phyloP scores from a whole-genome alignment of 495 filamentous ascomycete species.

The Aspergillus sparsus region DNA sequence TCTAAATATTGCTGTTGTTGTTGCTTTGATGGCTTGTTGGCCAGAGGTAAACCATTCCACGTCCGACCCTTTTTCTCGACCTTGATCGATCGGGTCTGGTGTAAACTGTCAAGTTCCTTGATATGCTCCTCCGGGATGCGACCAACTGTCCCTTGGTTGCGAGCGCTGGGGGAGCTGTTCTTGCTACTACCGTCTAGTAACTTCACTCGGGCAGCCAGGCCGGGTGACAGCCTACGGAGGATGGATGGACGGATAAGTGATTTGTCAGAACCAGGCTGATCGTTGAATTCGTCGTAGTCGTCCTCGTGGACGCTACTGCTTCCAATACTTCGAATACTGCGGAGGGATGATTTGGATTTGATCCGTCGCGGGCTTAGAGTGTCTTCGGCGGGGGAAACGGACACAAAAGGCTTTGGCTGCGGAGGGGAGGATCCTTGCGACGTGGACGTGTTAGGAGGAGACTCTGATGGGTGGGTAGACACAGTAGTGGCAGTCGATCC shows the following conservation, averaged over 20 bases:
- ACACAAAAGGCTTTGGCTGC: constrained; percentile 32
- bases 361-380: constrained; percentile 35
- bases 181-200: constrained; percentile 62
- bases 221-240: constrained; percentile 59
- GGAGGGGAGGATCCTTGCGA: constrained; percentile 25
- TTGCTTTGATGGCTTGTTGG: constrained; percentile 19
- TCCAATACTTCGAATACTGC: constrained; percentile 43
- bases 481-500: constrained; percentile 33
- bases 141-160: constrained; percentile 56
- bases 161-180: constrained; percentile 37
- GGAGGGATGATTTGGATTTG: constrained; percentile 48
- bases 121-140: constrained; percentile 74
- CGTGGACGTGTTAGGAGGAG: constrained; percentile 32
- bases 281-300: constrained; percentile 22
- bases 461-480: constrained; percentile 33
- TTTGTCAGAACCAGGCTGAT: constrained; percentile 32
- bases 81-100: constrained; percentile 56
- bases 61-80: constrained; percentile 63
- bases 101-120: constrained; percentile 63
- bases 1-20: constrained; percentile 24
- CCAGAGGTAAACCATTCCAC: constrained; percentile 53
- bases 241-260: constrained; percentile 37
- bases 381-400: constrained; percentile 36
- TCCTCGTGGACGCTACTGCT: constrained; percentile 42
- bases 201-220: constrained; percentile 75